Percentiles rank a stretch among this genome's conserved stretches.
phyloP scores from a whole-genome alignment of 306 rosid genomes.

The Spatholobus suberectus region DNA sequence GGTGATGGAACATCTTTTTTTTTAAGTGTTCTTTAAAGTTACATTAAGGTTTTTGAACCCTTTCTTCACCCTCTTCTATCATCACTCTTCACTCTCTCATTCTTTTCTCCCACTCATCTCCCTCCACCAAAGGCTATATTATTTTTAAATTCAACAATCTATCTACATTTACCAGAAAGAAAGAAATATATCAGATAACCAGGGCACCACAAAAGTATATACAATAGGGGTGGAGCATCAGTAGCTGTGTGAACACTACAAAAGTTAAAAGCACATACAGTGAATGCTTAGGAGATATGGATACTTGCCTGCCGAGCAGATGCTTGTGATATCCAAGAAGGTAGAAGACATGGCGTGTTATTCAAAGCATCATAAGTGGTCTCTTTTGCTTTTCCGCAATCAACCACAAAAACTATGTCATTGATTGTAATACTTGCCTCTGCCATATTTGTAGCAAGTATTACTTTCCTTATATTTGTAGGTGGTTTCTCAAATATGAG shows the following conservation, averaged over 20 bases:
- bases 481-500: slow-evolving; percentile 89
- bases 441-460: slow-evolving; percentile 98
- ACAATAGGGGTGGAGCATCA: not conserved
- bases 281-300: slow-evolving; percentile 32
- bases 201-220: not conserved
- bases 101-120: not conserved
- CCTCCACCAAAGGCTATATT: slow-evolving; percentile 8
- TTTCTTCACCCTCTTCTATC: not conserved
- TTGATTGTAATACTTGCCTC: slow-evolving; percentile 99
- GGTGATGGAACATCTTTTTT: not conserved
- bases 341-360: slow-evolving; percentile 93
- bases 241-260: not conserved
- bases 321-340: slow-evolving; percentile 98
- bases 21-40: not conserved
- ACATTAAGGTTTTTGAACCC: not conserved
- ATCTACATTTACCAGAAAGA: not conserved
- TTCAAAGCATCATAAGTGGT: slow-evolving; percentile 96
- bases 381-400: slow-evolving; percentile 98
- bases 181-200: not conserved
- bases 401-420: slow-evolving; percentile 90
- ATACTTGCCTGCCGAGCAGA: slow-evolving; percentile 91
- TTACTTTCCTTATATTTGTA: slow-evolving; percentile 86
- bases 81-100: not conserved
- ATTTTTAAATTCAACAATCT: not conserved
- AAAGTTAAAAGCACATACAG: slow-evolving; percentile 6